A percentile compares a stretch with the other conserved stretches of the same genome.
These are phyloP conservation scores for Trichoderma polysporum DNA, from an alignment of 2,329 filamentous ascomycete species.

Conservation along the genomic window DNA sequence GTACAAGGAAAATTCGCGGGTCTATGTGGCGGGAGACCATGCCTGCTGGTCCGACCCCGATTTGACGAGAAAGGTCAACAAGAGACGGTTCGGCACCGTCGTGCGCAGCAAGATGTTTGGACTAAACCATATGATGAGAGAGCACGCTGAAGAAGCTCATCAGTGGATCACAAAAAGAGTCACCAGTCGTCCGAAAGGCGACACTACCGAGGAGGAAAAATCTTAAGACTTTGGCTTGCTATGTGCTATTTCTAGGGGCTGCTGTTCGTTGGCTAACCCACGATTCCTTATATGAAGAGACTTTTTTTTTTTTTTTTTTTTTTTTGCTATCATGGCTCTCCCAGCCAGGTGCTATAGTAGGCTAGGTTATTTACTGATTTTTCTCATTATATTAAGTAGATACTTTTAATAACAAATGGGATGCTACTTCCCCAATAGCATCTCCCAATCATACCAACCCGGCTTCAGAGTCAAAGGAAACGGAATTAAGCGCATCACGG, in stretches of 20 bases:
- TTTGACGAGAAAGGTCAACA: conserved; percentile 57
- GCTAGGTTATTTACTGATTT: background rate
- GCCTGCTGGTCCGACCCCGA: conserved; percentile 70
- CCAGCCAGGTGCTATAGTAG: background rate
- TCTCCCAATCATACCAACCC: background rate
- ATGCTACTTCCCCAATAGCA: background rate
- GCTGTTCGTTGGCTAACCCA: background rate
- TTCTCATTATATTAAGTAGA: background rate
- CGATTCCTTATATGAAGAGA: background rate
- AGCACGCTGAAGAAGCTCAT: conserved; percentile 52
- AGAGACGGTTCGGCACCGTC: conserved; percentile 61
- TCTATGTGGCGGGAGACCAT: conserved; percentile 76
- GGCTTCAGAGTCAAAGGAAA: background rate
- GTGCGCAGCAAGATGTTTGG: conserved; percentile 49
- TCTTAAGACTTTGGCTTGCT: background rate
- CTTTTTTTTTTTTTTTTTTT: background rate
- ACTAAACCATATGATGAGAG: conserved; percentile 57
- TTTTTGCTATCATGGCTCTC: background rate
- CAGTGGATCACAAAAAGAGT: conserved; percentile 50
- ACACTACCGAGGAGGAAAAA: conserved; percentile 51
- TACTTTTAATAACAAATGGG: background rate
- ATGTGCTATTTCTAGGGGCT: background rate
- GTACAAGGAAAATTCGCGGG: conserved; percentile 79
- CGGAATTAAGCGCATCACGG: background rate
- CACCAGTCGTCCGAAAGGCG: conserved; percentile 36